Percentiles rank a stretch among this genome's conserved stretches.
phyloP scores from a whole-genome alignment of 768 basidiomycete species.

The Collybiopsis confluens region DNA sequence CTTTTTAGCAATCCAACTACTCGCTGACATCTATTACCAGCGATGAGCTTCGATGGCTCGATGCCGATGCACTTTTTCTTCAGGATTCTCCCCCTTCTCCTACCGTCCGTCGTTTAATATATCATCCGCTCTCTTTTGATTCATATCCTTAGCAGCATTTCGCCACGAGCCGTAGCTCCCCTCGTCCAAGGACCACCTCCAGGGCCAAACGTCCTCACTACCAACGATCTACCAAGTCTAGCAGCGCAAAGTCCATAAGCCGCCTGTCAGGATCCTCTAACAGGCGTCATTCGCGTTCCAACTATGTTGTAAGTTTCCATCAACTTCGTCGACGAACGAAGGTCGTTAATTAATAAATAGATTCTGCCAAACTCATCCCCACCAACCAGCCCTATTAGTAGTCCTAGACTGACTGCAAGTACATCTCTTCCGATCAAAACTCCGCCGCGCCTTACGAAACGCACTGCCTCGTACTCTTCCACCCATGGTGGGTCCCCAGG shows the following conservation, averaged over 20 bases:
- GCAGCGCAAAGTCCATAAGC: conserved; percentile 10
- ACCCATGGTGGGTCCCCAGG: conserved; percentile 2
- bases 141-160: conserved; percentile 1
- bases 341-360: conserved; percentile 8
- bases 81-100: conserved; percentile 10
- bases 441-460: conserved; percentile 1
- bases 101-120: conserved; percentile 1
- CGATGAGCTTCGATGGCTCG: conserved; percentile 49
- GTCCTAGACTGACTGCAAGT: background rate
- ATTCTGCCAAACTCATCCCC: conserved; percentile 10
- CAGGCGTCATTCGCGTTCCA: conserved; percentile 6
- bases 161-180: background rate
- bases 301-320: conserved; percentile 5
- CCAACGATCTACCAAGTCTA: conserved; percentile 14
- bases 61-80: conserved; percentile 28
- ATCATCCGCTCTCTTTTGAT: background rate
- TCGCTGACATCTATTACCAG: conserved; percentile 31
- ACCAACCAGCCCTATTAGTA: conserved; percentile 6
- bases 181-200: conserved; percentile 6
- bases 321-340: background rate
- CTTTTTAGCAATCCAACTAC: conserved; percentile 23
- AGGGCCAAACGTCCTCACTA: conserved; percentile 10
- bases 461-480: conserved; percentile 2
- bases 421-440: background rate
- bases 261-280: conserved; percentile 7